phyloP scores from a whole-genome alignment of 2,329 filamentous ascomycete species.

The Monosporascus sp. region DNA sequence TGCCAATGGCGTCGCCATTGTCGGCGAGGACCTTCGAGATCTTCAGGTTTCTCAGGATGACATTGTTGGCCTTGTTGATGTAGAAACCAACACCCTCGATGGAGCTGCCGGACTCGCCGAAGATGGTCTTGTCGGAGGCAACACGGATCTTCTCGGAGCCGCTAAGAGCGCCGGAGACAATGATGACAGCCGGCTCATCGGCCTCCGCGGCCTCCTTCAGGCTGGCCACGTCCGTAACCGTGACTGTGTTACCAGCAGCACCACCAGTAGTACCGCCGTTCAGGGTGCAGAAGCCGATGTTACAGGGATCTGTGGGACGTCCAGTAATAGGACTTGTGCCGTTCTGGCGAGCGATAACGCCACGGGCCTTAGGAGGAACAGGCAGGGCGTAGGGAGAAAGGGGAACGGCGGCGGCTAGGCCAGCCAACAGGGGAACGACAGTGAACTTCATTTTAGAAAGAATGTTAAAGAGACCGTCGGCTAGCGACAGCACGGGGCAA shows the following conservation, averaged over 20 bases:
- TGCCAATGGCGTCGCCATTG: conserved; percentile 54
- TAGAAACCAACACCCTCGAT: conserved; percentile 44
- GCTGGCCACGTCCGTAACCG: conserved; percentile 44
- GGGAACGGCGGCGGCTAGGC: conserved; percentile 3
- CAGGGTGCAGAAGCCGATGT: conserved; percentile 14
- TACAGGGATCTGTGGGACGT: too few species aligned
- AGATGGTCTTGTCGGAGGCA: conserved; percentile 45
- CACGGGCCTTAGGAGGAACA: neutral
- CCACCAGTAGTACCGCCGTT: conserved; percentile 44
- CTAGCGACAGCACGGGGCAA: too few species aligned
- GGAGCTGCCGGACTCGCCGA: conserved; percentile 30
- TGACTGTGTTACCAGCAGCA: conserved; percentile 47
- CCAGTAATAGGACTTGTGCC: too few species aligned
- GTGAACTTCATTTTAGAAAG: conserved; percentile 8
- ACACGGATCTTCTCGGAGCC: conserved; percentile 37
- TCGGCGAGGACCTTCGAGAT: conserved; percentile 51
- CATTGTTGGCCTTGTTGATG: conserved; percentile 48
- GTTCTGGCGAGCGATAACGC: neutral
- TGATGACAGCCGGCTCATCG: conserved; percentile 38
- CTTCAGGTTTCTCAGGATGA: conserved; percentile 58
- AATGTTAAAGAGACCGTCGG: neutral
- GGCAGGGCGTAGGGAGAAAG: conserved; percentile 2
- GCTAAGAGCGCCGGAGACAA: conserved; percentile 40
- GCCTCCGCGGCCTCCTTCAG: conserved; percentile 45
- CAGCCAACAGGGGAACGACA: conserved; percentile 3